Conservation (phyloP, 768 basidiomycete species). For the Trametes cubensis region DNA sequence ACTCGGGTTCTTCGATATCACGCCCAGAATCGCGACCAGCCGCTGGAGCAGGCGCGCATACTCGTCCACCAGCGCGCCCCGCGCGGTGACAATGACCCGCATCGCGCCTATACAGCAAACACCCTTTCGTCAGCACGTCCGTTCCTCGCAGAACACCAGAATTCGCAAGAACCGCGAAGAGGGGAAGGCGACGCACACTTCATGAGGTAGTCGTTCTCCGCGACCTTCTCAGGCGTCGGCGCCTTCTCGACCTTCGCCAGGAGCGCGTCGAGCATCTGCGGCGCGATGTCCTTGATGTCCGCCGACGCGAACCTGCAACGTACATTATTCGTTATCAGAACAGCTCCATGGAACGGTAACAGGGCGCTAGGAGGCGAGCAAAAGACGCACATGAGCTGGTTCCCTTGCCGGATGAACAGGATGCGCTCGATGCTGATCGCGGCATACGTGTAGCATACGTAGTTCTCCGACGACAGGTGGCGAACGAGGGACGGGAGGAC, state of each 20-base stretch:
- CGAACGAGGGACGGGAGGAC: slow-evolving; percentile 85
- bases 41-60: slow-evolving; percentile 68
- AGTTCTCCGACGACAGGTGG: slow-evolving; percentile 82
- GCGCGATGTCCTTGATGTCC: slow-evolving; percentile 85
- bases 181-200: slow-evolving; percentile 63
- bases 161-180: not conserved
- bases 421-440: slow-evolving; percentile 98
- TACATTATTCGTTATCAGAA: not conserved
- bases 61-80: slow-evolving; percentile 70
- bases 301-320: slow-evolving; percentile 77
- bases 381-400: slow-evolving; percentile 66
- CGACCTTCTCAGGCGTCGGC: slow-evolving; percentile 85
- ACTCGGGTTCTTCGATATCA: slow-evolving; percentile 93
- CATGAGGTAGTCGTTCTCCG: slow-evolving; percentile 98
- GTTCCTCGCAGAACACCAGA: slow-evolving; percentile 8
- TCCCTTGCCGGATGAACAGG: slow-evolving; percentile 83
- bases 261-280: slow-evolving; percentile 68
- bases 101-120: slow-evolving; percentile 67
- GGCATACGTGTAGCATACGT: slow-evolving; percentile 94
- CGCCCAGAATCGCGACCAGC: slow-evolving; percentile 80
- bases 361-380: not conserved
- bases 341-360: not conserved
- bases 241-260: slow-evolving; percentile 79
- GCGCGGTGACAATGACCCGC: slow-evolving; percentile 90
- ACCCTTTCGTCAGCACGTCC: not conserved